These are phyloP conservation scores for Laburnicola sp. DNA, from an alignment of 2,329 filamentous ascomycete genomes.

Conservation along the genomic window DNA sequence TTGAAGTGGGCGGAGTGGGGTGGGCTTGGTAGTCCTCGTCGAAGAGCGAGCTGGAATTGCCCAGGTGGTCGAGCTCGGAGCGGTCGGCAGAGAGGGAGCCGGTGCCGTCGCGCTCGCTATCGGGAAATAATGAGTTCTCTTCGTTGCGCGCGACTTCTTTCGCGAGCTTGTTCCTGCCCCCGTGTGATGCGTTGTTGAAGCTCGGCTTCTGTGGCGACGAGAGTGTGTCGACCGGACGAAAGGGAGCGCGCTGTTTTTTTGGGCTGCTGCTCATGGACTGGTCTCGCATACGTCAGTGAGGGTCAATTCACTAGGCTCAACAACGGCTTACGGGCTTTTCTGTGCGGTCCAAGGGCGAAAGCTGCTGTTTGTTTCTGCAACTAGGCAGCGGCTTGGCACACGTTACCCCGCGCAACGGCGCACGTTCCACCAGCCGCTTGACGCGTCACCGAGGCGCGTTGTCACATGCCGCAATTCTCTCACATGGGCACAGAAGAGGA, in stretches of 20 bases:
- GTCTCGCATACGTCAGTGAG: neutral
- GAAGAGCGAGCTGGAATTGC: constrained; percentile 43
- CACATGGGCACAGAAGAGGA: too few species aligned
- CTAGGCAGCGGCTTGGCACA: constrained; percentile 15
- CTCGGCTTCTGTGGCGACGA: constrained; percentile 38
- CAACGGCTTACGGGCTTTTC: constrained; percentile 6
- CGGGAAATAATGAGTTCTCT: constrained; percentile 5
- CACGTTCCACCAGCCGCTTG: neutral
- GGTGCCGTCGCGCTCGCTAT: constrained; percentile 7
- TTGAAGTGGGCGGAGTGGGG: constrained; percentile 8
- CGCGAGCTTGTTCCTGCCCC: neutral
- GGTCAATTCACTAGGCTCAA: neutral
- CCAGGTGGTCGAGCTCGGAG: constrained; percentile 24
- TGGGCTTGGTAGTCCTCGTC: constrained; percentile 27
- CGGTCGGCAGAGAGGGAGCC: constrained; percentile 9
- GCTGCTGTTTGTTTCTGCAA: constrained; percentile 12
- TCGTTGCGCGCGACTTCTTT: constrained; percentile 6
- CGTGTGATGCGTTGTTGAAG: constrained; percentile 16
- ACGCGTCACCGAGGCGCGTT: constrained; percentile 1
- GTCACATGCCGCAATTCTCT: neutral
- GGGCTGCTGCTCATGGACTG: constrained; percentile 31
- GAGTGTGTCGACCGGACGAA: constrained; percentile 40
- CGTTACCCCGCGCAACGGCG: constrained; percentile 14
- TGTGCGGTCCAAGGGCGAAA: neutral
- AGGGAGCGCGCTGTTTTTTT: constrained; percentile 36